Percentiles rank a stretch among this genome's conserved stretches.
Evolutionary conservation across 129 eudicot genomes (phyloP).

Genomic region (Saposhnikovia divaricata): DNA sequence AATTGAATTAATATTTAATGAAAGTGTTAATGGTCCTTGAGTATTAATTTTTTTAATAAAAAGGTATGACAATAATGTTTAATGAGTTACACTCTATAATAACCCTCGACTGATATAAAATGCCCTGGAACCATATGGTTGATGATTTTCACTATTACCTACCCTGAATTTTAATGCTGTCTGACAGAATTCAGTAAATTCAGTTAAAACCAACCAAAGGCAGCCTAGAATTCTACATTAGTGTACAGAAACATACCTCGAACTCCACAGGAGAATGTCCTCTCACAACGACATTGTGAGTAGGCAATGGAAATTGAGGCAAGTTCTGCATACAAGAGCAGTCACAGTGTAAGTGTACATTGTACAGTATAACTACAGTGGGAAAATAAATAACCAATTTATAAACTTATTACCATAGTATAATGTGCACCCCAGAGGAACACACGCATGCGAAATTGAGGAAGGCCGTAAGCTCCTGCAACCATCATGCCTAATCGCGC

Average conservation of each 20-base stretch:
- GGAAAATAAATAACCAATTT: neutral
- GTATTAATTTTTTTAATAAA: no score
- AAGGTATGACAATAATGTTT: no score
- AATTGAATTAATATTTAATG: no score
- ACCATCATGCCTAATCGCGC: slow-evolving; percentile 76
- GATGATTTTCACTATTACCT: no score
- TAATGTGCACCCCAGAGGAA: slow-evolving; percentile 14
- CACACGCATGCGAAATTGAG: slow-evolving; percentile 69
- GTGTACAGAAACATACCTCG: slow-evolving; percentile 40
- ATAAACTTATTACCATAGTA: slow-evolving; percentile 35
- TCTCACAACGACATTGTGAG: slow-evolving; percentile 63
- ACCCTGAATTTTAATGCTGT: neutral
- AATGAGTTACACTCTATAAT: no score
- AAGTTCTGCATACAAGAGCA: slow-evolving; percentile 41
- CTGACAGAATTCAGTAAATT: neutral
- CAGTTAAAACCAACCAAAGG: neutral
- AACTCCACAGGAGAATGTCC: slow-evolving; percentile 60
- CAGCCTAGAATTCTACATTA: neutral
- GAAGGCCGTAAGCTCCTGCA: slow-evolving; percentile 87
- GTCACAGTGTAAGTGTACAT: neutral
- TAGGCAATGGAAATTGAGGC: slow-evolving; percentile 85
- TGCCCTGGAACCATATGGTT: neutral
- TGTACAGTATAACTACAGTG: neutral
- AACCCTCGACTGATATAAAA: neutral
- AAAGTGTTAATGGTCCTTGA: no score